These are phyloP conservation scores for Grosmannia clavigera DNA, from an alignment of 2,329 filamentous ascomycete genomes.

Conservation along the genomic window DNA sequence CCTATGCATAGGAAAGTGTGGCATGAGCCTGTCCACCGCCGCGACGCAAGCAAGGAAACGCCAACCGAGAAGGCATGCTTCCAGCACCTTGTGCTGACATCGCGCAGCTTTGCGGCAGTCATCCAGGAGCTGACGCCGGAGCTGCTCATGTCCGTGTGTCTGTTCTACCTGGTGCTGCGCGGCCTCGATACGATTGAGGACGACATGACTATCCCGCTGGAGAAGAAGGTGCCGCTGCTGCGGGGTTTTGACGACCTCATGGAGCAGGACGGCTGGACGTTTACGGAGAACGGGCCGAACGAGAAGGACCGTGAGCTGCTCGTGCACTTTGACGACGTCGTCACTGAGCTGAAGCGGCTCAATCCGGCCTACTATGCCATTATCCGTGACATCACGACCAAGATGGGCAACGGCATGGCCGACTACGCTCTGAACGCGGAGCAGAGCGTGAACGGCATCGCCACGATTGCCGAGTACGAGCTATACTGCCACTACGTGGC, in stretches of 20 bases:
- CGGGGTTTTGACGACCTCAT: constrained; percentile 70
- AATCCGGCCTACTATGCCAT: constrained; percentile 75
- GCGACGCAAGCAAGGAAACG: constrained; percentile 64
- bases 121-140: constrained; percentile 95
- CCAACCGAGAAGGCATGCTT: constrained; percentile 71
- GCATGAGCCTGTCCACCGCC: constrained; percentile 86
- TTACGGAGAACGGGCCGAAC: constrained; percentile 69
- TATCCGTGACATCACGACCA: constrained; percentile 81
- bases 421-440: constrained; percentile 83
- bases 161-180: constrained; percentile 89
- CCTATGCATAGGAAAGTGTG: constrained; percentile 65
- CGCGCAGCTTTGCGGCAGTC: constrained; percentile 83
- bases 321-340: constrained; percentile 80
- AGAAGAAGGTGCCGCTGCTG: constrained; percentile 74
- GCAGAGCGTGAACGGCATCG: constrained; percentile 65
- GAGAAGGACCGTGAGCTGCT: constrained; percentile 92
- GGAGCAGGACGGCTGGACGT: constrained; percentile 81
- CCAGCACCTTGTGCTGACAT: constrained; percentile 73
- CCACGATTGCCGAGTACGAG: constrained; percentile 82
- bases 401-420: constrained; percentile 98
- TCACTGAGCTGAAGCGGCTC: constrained; percentile 76
- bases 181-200: constrained; percentile 98
- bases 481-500: constrained; percentile 97
- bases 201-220: constrained; percentile 81
- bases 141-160: constrained; percentile 69